Conservation (phyloP, 768 basidiomycete genomes). For the Mycena filopes region DNA sequence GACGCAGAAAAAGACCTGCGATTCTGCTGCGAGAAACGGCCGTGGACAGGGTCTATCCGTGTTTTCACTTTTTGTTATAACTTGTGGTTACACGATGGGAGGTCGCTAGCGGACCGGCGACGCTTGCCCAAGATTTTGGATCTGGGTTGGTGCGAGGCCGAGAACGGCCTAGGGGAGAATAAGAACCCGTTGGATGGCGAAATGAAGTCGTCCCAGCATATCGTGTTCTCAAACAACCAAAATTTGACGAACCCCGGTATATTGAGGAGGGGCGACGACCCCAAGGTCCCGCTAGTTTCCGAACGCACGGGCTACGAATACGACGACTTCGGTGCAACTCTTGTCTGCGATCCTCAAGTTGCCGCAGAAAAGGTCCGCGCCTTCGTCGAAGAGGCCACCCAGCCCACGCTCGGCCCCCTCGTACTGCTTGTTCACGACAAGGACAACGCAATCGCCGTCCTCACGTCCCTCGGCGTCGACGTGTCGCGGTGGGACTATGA, state of each 20-base stretch:
- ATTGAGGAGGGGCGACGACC: not conserved
- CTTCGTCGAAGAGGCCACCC: constrained; percentile 1
- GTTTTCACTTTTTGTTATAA: constrained; percentile 23
- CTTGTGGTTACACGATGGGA: constrained; percentile 2
- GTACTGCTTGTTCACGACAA: constrained; percentile 27
- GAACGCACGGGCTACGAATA: constrained; percentile 7
- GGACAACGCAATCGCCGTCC: not conserved
- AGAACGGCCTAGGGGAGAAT: constrained; percentile 1
- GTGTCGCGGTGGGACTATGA: constrained; percentile 1
- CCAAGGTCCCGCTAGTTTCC: too few relatives aligned
- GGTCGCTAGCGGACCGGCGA: constrained; percentile 1
- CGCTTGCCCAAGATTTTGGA: constrained; percentile 15
- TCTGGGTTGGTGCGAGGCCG: constrained; percentile 19
- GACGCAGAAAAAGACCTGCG: not conserved
- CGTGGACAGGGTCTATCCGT: constrained; percentile 15
- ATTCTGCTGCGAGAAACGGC: constrained; percentile 2
- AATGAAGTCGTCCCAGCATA: not conserved
- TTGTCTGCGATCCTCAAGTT: not conserved
- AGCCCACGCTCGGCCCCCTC: not conserved
- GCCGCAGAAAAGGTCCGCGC: not conserved
- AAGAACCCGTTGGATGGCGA: not conserved
- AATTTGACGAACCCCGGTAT: not conserved
- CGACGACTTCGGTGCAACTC: not conserved
- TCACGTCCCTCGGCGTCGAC: constrained; percentile 6
- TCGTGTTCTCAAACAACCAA: not conserved